These are phyloP conservation scores for Monilinia fructicola DNA, from an alignment of 2,329 filamentous ascomycete species.

Conservation along the genomic window DNA sequence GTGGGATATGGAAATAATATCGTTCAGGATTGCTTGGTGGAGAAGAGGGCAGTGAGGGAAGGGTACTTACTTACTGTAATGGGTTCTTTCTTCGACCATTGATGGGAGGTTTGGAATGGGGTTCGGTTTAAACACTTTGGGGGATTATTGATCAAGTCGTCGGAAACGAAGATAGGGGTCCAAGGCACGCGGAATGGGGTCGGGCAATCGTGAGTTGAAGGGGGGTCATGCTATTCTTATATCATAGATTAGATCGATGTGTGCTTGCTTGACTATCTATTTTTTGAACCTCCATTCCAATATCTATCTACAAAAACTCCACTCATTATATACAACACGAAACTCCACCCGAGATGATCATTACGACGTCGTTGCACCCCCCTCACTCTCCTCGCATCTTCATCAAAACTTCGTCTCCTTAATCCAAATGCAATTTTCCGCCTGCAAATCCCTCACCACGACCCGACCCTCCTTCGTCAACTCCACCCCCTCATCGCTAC, in stretches of 20 bases:
- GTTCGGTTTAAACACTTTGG: too few relatives aligned
- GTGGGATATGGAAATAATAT: too few relatives aligned
- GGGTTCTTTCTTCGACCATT: too few relatives aligned
- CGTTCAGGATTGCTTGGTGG: too few relatives aligned
- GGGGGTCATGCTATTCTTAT: background rate
- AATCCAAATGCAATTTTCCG: slow-evolving; percentile 22
- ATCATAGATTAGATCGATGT: background rate
- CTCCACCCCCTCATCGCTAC: slow-evolving; percentile 59
- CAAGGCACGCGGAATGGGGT: too few relatives aligned
- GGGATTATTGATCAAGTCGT: too few relatives aligned
- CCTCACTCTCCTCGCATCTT: too few relatives aligned
- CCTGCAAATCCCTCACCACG: slow-evolving; percentile 28
- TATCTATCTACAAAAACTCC: background rate
- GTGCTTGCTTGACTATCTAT: background rate
- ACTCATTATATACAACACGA: background rate
- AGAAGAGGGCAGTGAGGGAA: too few relatives aligned
- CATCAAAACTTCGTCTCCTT: slow-evolving; percentile 9
- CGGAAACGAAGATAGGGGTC: background rate
- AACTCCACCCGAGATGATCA: background rate
- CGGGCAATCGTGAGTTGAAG: too few relatives aligned
- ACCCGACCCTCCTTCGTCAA: slow-evolving; percentile 46
- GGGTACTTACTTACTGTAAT: too few relatives aligned
- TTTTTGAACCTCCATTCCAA: background rate
- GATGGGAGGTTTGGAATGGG: too few relatives aligned
- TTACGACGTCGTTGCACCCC: background rate